Evolutionary conservation across 2,329 filamentous ascomycete genomes (phyloP).

Genomic region (Albifimbria verrucaria): DNA sequence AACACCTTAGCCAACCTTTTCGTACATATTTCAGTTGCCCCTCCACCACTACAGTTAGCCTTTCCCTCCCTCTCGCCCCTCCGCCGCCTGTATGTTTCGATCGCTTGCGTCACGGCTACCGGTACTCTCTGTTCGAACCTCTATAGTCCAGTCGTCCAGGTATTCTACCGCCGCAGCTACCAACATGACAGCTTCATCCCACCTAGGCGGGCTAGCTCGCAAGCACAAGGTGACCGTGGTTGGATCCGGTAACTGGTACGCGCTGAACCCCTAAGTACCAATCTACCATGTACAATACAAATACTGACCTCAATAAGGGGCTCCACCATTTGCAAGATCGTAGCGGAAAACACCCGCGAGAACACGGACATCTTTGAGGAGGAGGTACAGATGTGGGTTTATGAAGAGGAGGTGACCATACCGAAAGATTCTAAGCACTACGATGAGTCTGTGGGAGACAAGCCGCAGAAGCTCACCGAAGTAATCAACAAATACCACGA

Average conservation of each 20-base stretch:
- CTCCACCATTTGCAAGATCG: constrained; percentile 94
- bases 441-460: constrained; percentile 57
- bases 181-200: constrained; percentile 29
- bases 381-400: constrained; percentile 98
- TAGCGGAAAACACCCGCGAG: constrained; percentile 83
- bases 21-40: constrained; percentile 3
- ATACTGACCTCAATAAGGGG: constrained; percentile 56
- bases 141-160: constrained; percentile 10
- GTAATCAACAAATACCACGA: constrained; percentile 93
- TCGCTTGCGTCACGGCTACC: constrained; percentile 13
- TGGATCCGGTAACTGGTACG: constrained; percentile 92
- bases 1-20: neutral
- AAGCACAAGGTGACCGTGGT: constrained; percentile 93
- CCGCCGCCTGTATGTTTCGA: constrained; percentile 18
- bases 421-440: constrained; percentile 71
- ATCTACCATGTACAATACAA: neutral
- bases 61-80: constrained; percentile 1
- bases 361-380: constrained; percentile 80
- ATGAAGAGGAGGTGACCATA: constrained; percentile 82
- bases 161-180: constrained; percentile 14
- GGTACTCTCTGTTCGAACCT: constrained; percentile 8
- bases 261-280: neutral
- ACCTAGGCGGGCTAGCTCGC: constrained; percentile 52
- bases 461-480: constrained; percentile 80
- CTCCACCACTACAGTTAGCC: constrained; percentile 5